phyloP scores from a whole-genome alignment of 257 asterid genomes.

The Petunia secreta region DNA sequence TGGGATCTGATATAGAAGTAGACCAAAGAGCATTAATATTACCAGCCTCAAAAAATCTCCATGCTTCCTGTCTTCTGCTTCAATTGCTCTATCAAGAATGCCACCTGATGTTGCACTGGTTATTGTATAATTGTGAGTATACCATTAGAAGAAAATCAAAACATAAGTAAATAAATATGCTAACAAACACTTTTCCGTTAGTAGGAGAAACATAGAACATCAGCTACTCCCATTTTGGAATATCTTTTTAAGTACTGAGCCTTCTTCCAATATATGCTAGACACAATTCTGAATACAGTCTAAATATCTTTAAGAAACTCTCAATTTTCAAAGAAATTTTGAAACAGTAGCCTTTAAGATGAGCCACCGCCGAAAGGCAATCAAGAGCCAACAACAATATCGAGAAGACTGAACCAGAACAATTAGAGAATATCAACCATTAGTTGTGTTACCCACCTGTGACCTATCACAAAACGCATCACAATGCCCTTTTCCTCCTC shows the following conservation, averaged over 20 bases:
- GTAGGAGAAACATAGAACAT: not conserved
- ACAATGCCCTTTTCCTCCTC: conserved; percentile 69
- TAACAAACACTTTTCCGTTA: not conserved
- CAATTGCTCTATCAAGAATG: conserved; percentile 89
- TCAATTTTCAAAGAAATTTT: not conserved
- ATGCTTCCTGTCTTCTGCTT: conserved; percentile 84
- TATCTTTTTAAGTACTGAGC: not conserved
- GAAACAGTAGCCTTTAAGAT: not conserved
- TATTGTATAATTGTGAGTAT: not conserved
- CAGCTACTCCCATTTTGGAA: not conserved
- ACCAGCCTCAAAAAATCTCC: conserved; percentile 91
- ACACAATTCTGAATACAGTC: not conserved
- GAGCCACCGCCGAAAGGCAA: not conserved
- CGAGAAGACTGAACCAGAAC: not conserved
- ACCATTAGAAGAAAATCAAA: not conserved
- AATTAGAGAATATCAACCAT: not conserved
- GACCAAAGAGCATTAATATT: conserved; percentile 12
- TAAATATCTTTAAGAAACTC: not conserved
- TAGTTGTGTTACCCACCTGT: conserved; percentile 44
- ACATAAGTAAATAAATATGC: not conserved
- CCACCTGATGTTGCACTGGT: conserved; percentile 87
- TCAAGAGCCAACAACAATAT: not conserved
- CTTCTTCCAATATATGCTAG: not conserved
- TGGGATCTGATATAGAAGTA: not conserved
- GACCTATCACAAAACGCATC: conserved; percentile 63